Evolutionary conservation across 768 basidiomycete species (phyloP).

Genomic region (Boletus bicolor): DNA sequence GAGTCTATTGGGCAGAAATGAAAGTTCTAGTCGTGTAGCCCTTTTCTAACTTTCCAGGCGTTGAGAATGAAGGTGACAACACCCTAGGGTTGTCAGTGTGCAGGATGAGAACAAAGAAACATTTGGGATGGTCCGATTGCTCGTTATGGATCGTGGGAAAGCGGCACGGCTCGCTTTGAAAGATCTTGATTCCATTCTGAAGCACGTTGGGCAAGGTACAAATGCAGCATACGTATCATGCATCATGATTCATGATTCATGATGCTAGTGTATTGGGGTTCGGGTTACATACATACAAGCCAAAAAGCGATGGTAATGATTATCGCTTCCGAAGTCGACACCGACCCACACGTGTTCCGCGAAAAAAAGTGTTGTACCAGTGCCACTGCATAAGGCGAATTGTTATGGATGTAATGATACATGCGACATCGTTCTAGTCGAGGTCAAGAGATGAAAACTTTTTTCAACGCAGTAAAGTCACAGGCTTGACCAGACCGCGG

Average conservation of each 20-base stretch:
- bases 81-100: not conserved
- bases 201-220: slow-evolving; percentile 23
- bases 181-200: slow-evolving; percentile 27
- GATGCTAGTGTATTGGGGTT: slow-evolving; percentile 9
- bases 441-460: slow-evolving; percentile 87
- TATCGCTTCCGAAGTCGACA: slow-evolving; percentile 24
- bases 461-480: slow-evolving; percentile 64
- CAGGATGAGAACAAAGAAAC: not conserved
- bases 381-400: not conserved
- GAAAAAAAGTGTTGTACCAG: not conserved
- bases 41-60: not conserved
- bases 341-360: slow-evolving; percentile 15
- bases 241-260: slow-evolving; percentile 8
- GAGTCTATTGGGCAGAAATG: not conserved
- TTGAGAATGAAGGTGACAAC: slow-evolving; percentile 7
- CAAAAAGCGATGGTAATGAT: slow-evolving; percentile 9
- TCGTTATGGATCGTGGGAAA: slow-evolving; percentile 13
- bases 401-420: not conserved
- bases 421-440: not conserved
- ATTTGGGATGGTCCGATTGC: not conserved
- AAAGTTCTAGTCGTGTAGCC: not conserved
- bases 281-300: slow-evolving; percentile 19
- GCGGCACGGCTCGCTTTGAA: slow-evolving; percentile 2
- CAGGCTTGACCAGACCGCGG: slow-evolving; percentile 69
- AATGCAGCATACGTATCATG: slow-evolving; percentile 8